A percentile compares a stretch with the other conserved stretches of the same genome.
These are phyloP conservation scores for Rhynchospora pubera DNA, from an alignment of 176 grass and related monocot species.

Conservation along the genomic window DNA sequence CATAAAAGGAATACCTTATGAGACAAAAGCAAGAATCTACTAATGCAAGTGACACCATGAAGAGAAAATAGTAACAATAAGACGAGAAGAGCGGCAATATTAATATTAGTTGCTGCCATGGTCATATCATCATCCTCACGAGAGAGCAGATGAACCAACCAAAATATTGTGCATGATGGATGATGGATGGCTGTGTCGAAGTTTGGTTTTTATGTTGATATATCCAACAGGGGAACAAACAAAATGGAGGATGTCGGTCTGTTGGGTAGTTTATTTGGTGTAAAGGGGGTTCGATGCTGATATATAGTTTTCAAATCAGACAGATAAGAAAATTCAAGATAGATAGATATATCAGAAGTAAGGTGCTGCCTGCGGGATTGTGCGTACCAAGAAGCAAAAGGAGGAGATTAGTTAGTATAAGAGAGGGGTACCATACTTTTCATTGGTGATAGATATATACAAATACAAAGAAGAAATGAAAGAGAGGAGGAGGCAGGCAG, in stretches of 20 bases:
- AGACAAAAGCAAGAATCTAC: constrained; percentile 9
- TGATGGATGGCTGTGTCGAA: too few species aligned
- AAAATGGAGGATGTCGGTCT: not conserved
- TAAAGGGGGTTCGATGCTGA: not conserved
- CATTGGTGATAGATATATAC: not conserved
- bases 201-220: not conserved
- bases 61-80: constrained; percentile 41
- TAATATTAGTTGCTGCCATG: constrained; percentile 13
- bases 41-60: constrained; percentile 29
- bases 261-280: not conserved
- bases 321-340: not conserved
- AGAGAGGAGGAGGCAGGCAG: constrained; percentile 13
- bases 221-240: not conserved
- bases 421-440: too few species aligned
- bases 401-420: not conserved
- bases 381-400: not conserved
- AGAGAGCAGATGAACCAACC: constrained; percentile 10
- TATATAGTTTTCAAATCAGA: constrained; percentile 8
- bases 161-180: not conserved
- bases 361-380: not conserved
- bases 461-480: not conserved
- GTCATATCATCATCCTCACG: constrained; percentile 42
- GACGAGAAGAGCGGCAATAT: not conserved
- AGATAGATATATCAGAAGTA: not conserved
- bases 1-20: constrained; percentile 36